These are phyloP conservation scores for Neospora caninum DNA, from an alignment of 169 alveolate species.

Conservation along the genomic window DNA sequence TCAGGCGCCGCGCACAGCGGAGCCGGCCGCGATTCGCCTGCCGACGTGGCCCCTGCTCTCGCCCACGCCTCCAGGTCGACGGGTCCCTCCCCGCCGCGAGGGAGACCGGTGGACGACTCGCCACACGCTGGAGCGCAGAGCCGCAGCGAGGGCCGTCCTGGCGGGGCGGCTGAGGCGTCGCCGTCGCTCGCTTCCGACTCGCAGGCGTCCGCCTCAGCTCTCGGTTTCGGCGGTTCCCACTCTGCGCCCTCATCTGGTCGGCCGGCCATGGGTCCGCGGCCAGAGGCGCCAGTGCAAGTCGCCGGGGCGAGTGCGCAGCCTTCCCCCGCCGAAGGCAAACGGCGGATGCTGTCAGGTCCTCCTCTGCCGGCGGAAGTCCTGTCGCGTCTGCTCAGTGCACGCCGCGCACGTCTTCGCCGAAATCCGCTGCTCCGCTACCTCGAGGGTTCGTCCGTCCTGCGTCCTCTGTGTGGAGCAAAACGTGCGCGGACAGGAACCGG, in stretches of 20 bases:
- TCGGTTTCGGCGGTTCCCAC: no score
- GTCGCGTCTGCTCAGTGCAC: constrained; percentile 41
- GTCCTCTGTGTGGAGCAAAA: neutral
- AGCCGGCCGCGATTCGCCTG: neutral
- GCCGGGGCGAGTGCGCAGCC: neutral
- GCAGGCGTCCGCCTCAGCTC: no score
- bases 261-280: no score
- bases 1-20: no score
- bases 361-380: neutral
- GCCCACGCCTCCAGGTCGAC: neutral
- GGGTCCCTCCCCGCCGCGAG: neutral
- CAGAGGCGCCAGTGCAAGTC: no score
- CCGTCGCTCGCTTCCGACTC: no score
- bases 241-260: no score
- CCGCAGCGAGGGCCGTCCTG: neutral
- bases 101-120: neutral
- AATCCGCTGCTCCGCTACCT: constrained; percentile 47
- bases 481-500: neutral
- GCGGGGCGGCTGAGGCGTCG: no score
- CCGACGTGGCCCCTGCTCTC: neutral
- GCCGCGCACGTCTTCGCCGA: constrained; percentile 24
- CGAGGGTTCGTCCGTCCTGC: constrained; percentile 17
- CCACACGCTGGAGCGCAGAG: neutral
- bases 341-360: neutral
- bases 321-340: neutral